Evolutionary conservation across 768 basidiomycete genomes (phyloP).

Genomic region (Suillus tomentosus): DNA sequence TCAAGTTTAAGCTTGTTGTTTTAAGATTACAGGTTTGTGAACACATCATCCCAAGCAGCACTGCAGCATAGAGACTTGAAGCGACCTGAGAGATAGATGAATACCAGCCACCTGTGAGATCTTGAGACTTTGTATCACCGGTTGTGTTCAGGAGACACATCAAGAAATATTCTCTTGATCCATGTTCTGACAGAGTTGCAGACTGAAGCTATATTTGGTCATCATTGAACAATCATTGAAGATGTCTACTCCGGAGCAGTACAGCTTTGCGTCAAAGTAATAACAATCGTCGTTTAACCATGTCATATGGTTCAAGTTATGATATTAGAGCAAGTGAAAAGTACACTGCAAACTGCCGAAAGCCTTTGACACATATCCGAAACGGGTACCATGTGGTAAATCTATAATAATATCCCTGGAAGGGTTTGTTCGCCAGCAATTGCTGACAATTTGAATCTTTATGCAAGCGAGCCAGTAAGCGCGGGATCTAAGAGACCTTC

Average conservation of each 20-base stretch:
- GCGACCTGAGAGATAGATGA: too few species aligned
- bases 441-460: not conserved
- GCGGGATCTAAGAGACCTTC: not conserved
- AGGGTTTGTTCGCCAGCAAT: not conserved
- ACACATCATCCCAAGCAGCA: not conserved
- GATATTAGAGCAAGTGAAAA: too few species aligned
- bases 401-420: not conserved
- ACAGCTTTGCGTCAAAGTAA: not conserved
- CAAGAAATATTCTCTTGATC: too few species aligned
- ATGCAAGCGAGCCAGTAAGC: not conserved
- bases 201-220: too few species aligned
- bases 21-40: too few species aligned
- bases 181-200: too few species aligned
- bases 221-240: too few species aligned
- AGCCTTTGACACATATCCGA: not conserved
- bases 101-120: too few species aligned
- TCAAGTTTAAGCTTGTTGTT: too few species aligned
- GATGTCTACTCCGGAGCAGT: not conserved
- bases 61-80: not conserved
- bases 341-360: conserved; percentile 2
- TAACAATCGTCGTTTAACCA: not conserved
- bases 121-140: too few species aligned
- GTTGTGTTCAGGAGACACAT: too few species aligned
- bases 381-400: not conserved
- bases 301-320: too few species aligned